Evolutionary conservation across 345 rosid species (phyloP), one percentile per base, ranked within the genome.

Genomic region (Psidium guajava): DNA sequence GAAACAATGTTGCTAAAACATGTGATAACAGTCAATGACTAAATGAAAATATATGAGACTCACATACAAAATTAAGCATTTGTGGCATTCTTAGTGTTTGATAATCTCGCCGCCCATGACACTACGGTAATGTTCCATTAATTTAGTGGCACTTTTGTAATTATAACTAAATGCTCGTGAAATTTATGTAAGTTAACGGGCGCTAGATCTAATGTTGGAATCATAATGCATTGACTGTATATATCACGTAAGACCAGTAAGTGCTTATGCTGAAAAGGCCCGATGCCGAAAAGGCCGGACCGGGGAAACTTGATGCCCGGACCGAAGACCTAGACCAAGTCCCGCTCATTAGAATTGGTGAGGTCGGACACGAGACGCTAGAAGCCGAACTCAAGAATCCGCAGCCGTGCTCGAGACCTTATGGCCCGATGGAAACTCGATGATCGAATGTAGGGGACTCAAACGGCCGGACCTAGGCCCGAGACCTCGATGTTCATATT

Each of bases 341-440:
- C 75, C 75, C 75, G 8, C 12, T 3, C 1, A 0, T 3, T 3
- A 28, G 61, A 16, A 18, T 64, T 11, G 2, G 3, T 11, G 42
- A 16, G 24, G 44, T 40, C 44, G 1, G 22, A 64, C 42, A 64
- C 1, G 12, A 32, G 77, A 32, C 3, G 24, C 3, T 32, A 32
- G 0, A 69, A 32, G 22, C 47, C 24, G 0, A 32, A 69, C 0
- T 69, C 18, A 32, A 69, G 21, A 40, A 44, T 32, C 1, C 3
- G 24, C 24, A 8, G 0, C 36, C 24, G 9, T 32, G 18, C 42
- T 32, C 6, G 12, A 32, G 42, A 32, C 44, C 77, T 18, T 0
- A 6, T 0, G 0, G 22, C 77, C 1, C 6, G 0, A 69, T 32
- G 32, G 44, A 32, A 69, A 69, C 77, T 69, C 0, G 44, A 32